These are phyloP conservation scores for Sporothrix luriei DNA, from an alignment of 2,329 filamentous ascomycete species.

Conservation along the genomic window DNA sequence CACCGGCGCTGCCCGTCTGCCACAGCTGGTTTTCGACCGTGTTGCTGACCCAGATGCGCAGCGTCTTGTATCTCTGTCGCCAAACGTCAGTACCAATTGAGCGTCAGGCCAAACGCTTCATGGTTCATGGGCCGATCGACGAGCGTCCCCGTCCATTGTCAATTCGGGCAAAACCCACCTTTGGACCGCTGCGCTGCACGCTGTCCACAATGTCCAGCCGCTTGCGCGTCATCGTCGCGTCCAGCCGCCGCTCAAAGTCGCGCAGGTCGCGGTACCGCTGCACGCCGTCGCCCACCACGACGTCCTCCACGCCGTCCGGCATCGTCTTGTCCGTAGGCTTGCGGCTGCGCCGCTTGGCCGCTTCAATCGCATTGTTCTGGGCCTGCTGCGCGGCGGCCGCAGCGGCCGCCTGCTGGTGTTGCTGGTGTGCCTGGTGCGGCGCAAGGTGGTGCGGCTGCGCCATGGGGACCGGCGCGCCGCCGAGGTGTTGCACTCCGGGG, in stretches of 20 bases:
- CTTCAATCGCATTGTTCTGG: constrained; percentile 60
- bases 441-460: constrained; percentile 27
- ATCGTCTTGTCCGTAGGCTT: constrained; percentile 96
- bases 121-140: no score
- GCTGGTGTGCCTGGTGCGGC: constrained; percentile 49
- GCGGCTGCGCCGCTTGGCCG: constrained; percentile 76
- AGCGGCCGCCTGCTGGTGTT: constrained; percentile 44
- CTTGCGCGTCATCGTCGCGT: constrained; percentile 93
- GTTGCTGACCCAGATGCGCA: constrained; percentile 94
- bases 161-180: constrained; percentile 29
- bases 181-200: constrained; percentile 61
- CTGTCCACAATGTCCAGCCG: constrained; percentile 85
- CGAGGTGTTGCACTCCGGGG: constrained; percentile 28
- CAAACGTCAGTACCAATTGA: not conserved
- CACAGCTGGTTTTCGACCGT: constrained; percentile 92
- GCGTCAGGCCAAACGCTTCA: not conserved
- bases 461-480: constrained; percentile 28
- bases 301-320: constrained; percentile 83
- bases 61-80: constrained; percentile 70
- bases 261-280: constrained; percentile 80
- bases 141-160: not conserved
- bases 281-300: constrained; percentile 78
- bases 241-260: constrained; percentile 83
- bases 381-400: constrained; percentile 55
- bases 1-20: constrained; percentile 69